These are phyloP conservation scores for Canariomyces notabilis DNA, from an alignment of 2,329 filamentous ascomycete genomes.

Conservation along the genomic window DNA sequence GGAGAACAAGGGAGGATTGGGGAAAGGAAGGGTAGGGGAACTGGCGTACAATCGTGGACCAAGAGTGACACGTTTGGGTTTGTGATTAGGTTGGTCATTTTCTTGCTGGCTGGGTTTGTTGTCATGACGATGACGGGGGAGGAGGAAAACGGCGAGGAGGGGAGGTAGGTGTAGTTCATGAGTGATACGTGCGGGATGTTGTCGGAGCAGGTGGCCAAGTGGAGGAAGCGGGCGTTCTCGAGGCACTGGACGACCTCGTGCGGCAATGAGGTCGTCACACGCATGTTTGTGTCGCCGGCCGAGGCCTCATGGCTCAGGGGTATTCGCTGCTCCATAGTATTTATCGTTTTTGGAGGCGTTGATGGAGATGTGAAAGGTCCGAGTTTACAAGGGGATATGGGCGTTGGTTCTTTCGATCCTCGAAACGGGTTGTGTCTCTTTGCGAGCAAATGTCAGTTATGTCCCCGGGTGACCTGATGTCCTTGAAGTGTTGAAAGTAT, in stretches of 20 bases:
- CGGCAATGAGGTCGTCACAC: constrained; percentile 65
- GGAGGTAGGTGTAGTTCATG: constrained; percentile 99
- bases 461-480: too few relatives aligned
- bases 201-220: constrained; percentile 83
- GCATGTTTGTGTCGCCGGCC: constrained; percentile 65
- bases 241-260: constrained; percentile 84
- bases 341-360: background rate
- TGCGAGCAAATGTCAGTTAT: too few relatives aligned
- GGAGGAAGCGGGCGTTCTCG: constrained; percentile 92
- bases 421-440: too few relatives aligned
- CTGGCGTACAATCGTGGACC: constrained; percentile 75
- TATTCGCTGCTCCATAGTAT: constrained; percentile 47
- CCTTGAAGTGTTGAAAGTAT: too few relatives aligned
- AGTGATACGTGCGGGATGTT: constrained; percentile 87
- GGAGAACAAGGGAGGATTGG: background rate
- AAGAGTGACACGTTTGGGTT: constrained; percentile 88
- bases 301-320: constrained; percentile 73
- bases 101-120: constrained; percentile 71
- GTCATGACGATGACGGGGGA: constrained; percentile 92
- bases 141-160: constrained; percentile 62
- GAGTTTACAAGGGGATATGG: background rate
- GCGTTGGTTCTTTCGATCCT: background rate
- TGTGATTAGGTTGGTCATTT: constrained; percentile 72
- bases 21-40: background rate
- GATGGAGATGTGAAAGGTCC: background rate